phyloP scores from a whole-genome alignment of 176 grass and related monocot genomes.

The Echinochloa phyllopogon region DNA sequence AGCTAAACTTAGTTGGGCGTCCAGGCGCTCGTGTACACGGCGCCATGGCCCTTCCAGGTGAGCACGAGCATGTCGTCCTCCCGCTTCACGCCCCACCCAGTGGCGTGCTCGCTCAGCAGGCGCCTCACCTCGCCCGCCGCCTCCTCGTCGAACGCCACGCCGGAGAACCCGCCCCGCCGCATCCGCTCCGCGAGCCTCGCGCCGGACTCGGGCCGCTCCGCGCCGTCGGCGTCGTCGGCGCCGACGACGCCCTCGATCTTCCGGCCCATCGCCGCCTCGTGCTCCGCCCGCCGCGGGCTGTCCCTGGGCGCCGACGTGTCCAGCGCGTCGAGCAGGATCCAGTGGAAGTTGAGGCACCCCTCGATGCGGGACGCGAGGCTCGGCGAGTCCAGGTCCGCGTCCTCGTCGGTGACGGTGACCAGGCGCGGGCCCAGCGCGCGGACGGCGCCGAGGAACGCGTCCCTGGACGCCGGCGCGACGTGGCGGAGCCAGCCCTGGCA shows the following conservation, averaged over 20 bases:
- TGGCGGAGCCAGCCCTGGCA: slow-evolving; percentile 85
- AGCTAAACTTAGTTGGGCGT: slow-evolving; percentile 34
- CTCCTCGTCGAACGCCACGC: slow-evolving; percentile 61
- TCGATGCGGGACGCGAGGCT: slow-evolving; percentile 57
- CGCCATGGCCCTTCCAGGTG: slow-evolving; percentile 90
- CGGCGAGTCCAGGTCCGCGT: slow-evolving; percentile 81
- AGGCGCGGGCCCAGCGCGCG: slow-evolving; percentile 60
- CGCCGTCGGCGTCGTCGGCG: slow-evolving; percentile 55
- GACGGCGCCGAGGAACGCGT: slow-evolving; percentile 55
- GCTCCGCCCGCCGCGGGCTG: slow-evolving; percentile 66
- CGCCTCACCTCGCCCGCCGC: slow-evolving; percentile 64
- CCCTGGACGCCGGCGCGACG: slow-evolving; percentile 47
- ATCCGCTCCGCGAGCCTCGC: slow-evolving; percentile 69
- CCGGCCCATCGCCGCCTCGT: slow-evolving; percentile 73
- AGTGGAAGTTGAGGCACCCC: slow-evolving; percentile 85
- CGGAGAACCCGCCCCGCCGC: slow-evolving; percentile 59
- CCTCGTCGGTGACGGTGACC: slow-evolving; percentile 86
- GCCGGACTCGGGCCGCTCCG: slow-evolving; percentile 71
- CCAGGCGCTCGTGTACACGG: slow-evolving; percentile 82
- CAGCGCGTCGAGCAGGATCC: slow-evolving; percentile 92
- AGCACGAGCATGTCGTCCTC: slow-evolving; percentile 87
- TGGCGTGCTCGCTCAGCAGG: slow-evolving; percentile 82
- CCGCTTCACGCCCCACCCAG: slow-evolving; percentile 85
- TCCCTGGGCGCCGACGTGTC: slow-evolving; percentile 77
- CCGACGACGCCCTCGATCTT: slow-evolving; percentile 93